Base-by-base conservation (phyloP, 2,329 filamentous ascomycete genomes). In the Coniochaeta sp. region DNA sequence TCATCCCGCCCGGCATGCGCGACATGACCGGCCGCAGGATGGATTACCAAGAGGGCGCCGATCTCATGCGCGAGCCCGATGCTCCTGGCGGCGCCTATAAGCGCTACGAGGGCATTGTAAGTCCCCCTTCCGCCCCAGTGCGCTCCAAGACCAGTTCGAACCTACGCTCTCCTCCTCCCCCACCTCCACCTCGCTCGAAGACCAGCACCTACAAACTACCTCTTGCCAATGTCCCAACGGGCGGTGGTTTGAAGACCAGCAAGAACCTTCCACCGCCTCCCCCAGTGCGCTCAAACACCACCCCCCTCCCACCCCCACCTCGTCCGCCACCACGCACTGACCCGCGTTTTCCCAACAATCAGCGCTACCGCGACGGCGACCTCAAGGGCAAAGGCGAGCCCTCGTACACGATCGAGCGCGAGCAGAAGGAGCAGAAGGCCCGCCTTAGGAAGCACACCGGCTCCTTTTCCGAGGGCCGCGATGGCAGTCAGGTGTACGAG, bases 301-400 rank as follows among this genome's bases (percentile, higher is more conserved):
- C 27, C 6, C 27, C 27, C 12, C 27, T 12, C 12, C 6, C 27
- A 6, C 27, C 27, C 6, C 6, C 27, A 12, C 27, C 27, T 12
- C 27, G 6, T 7, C 6, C 27, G 12, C 27, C 6, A 30, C 27
- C 27, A 30, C n/a, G 27, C 27, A 30, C 27, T 30, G 6, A 30
- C 27, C 27, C 27, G 6, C 6, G 12, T 12, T 30, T n/a, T n/a
- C n/a, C n/a, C 56, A 56, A 56, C 33, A 26, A 26, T 2, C 54
- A 84, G 81, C 64, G 80, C 59, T 94, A 95, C 66, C 80, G 82
- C 52, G 84, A 86, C 6, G 81, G 87, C 42, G 89, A 95, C 62
- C 76, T 89, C 56, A 91, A 92, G 67, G 89, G 89, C 61, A 90
- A 94, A 68, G 87, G 87, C 42, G 87, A 92, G 63, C 87, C 88